A percentile compares a stretch with the other conserved stretches of the same genome.
These are phyloP conservation scores for Fusarium armeniacum DNA, from an alignment of 2,329 filamentous ascomycete species.

Conservation along the genomic window DNA sequence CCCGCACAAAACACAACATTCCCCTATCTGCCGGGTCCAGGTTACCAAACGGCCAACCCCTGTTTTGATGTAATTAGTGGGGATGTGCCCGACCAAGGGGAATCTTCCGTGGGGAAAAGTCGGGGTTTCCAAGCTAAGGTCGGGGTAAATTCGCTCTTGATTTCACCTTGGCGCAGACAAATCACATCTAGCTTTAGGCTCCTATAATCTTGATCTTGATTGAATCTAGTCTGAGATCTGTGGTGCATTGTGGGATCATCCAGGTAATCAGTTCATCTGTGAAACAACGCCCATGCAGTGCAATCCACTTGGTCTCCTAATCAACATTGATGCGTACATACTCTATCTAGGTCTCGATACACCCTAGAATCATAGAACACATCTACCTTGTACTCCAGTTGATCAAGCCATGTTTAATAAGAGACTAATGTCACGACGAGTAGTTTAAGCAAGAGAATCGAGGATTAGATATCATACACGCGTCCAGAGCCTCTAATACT, in stretches of 20 bases:
- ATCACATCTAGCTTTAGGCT: neutral
- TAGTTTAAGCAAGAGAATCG: constrained; percentile 32
- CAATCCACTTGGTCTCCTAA: neutral
- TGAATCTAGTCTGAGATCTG: constrained; percentile 15
- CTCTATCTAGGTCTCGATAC: too few species aligned
- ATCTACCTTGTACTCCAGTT: neutral
- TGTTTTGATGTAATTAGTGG: constrained; percentile 20
- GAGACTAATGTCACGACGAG: constrained; percentile 1
- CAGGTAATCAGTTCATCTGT: too few species aligned
- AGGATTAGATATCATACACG: constrained; percentile 49
- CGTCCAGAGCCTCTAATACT: constrained; percentile 44
- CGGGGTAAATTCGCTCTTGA: constrained; percentile 33
- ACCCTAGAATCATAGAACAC: neutral
- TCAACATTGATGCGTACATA: neutral
- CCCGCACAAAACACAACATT: constrained; percentile 8
- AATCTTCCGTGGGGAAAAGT: constrained; percentile 43
- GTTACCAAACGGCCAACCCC: constrained; percentile 18
- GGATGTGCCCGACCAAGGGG: constrained; percentile 14
- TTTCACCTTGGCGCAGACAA: constrained; percentile 5
- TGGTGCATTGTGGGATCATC: neutral
- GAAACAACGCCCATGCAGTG: neutral
- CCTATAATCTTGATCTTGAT: constrained; percentile 15
- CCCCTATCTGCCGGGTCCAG: constrained; percentile 25
- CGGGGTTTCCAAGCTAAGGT: constrained; percentile 40
- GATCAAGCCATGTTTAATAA: neutral